Percentiles rank a stretch among this genome's conserved stretches.
phyloP scores from a whole-genome alignment of 345 rosid species.

The Nephelium lappaceum region DNA sequence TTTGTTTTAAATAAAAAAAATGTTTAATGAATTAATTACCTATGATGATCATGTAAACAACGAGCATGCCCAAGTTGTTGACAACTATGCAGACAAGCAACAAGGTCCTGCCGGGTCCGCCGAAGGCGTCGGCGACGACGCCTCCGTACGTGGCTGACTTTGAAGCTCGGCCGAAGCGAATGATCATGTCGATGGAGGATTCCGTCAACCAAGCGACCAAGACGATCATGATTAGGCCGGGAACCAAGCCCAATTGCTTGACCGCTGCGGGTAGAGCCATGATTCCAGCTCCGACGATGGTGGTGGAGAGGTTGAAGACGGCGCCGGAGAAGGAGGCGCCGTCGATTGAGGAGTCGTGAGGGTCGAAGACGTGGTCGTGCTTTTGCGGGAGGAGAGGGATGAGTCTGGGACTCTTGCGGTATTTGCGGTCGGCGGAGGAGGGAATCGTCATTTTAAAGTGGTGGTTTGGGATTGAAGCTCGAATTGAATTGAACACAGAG shows the following conservation, averaged over 20 bases:
- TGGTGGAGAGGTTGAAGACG: slow-evolving; percentile 70
- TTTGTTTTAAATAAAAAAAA: no score
- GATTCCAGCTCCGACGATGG: slow-evolving; percentile 68
- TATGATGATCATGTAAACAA: slow-evolving; percentile 66
- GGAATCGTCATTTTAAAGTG: slow-evolving; percentile 31
- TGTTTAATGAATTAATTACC: slow-evolving; percentile 32
- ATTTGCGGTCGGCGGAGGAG: slow-evolving; percentile 42
- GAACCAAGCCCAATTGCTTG: slow-evolving; percentile 58
- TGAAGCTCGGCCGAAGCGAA: slow-evolving; percentile 56
- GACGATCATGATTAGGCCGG: slow-evolving; percentile 47
- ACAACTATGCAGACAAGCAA: slow-evolving; percentile 61
- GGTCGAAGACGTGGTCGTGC: slow-evolving; percentile 8
- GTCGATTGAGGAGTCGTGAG: slow-evolving; percentile 35
- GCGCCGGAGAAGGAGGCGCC: slow-evolving; percentile 65
- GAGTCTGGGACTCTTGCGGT: slow-evolving; percentile 43
- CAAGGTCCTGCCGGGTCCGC: slow-evolving; percentile 44
- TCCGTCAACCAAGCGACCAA: slow-evolving; percentile 51
- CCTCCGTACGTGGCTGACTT: slow-evolving; percentile 58
- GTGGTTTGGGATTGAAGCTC: no score
- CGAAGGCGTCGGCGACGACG: slow-evolving; percentile 54
- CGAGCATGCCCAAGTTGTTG: slow-evolving; percentile 68
- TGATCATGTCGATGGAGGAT: slow-evolving; percentile 49
- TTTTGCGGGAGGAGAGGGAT: slow-evolving; percentile 46
- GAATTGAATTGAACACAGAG: no score
- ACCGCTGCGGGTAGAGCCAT: slow-evolving; percentile 70